Evolutionary conservation across 169 alveolate species (phyloP).

Genomic region (Pseudocohnilembus persalinus): DNA sequence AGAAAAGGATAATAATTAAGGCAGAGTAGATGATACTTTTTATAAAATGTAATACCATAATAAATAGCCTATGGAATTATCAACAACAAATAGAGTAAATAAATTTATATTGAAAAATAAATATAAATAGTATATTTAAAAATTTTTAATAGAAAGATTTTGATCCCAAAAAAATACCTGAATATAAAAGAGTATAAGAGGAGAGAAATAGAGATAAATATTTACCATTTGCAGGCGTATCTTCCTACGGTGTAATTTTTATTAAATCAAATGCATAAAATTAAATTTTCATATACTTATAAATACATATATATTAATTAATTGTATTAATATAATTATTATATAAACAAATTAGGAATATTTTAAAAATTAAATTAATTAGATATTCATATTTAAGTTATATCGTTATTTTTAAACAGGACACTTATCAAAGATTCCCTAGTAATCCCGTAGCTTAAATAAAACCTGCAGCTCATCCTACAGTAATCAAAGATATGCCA

Average conservation of each 20-base stretch:
- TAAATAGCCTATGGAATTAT: slow-evolving; percentile 13
- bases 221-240: slow-evolving; percentile 23
- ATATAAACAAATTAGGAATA: too few species aligned
- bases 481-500: slow-evolving; percentile 23
- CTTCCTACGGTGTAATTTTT: slow-evolving; percentile 7
- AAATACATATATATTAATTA: too few species aligned
- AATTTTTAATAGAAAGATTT: neutral
- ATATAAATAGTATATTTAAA: neutral
- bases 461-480: slow-evolving; percentile 26
- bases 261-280: neutral
- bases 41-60: slow-evolving; percentile 9
- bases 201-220: slow-evolving; percentile 8
- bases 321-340: too few species aligned
- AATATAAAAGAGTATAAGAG: neutral
- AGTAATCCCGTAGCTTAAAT: slow-evolving; percentile 14
- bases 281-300: neutral
- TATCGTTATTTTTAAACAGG: neutral
- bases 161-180: slow-evolving; percentile 5
- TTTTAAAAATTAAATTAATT: too few species aligned
- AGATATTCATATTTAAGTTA: neutral
- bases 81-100: slow-evolving; percentile 6
- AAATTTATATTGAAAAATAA: neutral
- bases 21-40: slow-evolving; percentile 3
- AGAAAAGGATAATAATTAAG: neutral
- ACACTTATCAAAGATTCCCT: slow-evolving; percentile 4